These are phyloP conservation scores for Lachancea fermentati DNA, from an alignment of 805 yeast species.

Conservation along the genomic window DNA sequence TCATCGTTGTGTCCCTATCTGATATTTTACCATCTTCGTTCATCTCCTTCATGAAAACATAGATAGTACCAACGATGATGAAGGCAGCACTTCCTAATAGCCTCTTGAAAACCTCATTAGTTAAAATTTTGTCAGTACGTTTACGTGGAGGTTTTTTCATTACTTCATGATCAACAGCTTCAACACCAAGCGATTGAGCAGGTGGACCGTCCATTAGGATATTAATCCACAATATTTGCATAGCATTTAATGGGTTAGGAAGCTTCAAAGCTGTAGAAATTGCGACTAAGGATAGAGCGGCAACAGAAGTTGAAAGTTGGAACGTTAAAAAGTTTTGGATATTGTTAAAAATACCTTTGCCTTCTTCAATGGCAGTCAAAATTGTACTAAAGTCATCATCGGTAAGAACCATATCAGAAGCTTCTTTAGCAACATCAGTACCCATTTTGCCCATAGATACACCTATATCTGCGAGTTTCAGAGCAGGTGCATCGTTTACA, in stretches of 20 bases:
- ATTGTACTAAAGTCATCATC: constrained; percentile 97
- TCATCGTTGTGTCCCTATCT: constrained; percentile 97
- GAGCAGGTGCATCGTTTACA: constrained; percentile 97
- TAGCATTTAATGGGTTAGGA: constrained; percentile 93
- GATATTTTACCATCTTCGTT: constrained; percentile 69
- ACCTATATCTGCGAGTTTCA: constrained; percentile 93
- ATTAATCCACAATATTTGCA: constrained; percentile 98
- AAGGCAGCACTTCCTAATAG: constrained; percentile 66
- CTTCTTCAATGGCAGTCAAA: constrained; percentile 90
- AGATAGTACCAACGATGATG: constrained; percentile 85
- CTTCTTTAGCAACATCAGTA: constrained; percentile 97
- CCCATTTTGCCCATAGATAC: constrained; percentile 92
- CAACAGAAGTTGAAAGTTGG: constrained; percentile 93
- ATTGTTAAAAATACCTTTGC: constrained; percentile 93
- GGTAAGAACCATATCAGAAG: constrained; percentile 94
- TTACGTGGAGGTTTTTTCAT: constrained; percentile 96
- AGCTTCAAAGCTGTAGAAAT: constrained; percentile 79
- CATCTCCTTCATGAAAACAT: constrained; percentile 83
- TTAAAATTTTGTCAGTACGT: constrained; percentile 78
- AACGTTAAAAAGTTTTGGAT: constrained; percentile 92
- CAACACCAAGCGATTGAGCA: constrained; percentile 95
- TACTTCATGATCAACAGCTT: constrained; percentile 92
- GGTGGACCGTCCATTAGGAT: constrained; percentile 99
- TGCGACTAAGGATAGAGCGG: constrained; percentile 87
- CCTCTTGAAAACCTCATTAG: constrained; percentile 60